Evolutionary conservation across 2,329 filamentous ascomycete species (phyloP), one percentile per base, ranked within the genome.

Genomic region (Paramyrothecium roridum): DNA sequence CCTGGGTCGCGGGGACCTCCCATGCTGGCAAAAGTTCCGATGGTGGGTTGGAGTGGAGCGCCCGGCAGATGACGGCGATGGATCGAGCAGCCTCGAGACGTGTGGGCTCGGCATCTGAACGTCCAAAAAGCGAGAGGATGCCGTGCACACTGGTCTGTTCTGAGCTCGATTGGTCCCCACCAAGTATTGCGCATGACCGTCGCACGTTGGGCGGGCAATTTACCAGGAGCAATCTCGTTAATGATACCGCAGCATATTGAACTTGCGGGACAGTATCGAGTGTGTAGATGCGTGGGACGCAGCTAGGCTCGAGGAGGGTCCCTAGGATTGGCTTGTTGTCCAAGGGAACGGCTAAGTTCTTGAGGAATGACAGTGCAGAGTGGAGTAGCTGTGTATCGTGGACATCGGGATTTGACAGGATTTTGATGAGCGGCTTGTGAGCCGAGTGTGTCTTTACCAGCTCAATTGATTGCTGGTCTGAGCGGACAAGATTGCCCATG

Each of bases 401-500:
- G 45, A 78, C 65, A 10, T 68, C 61, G 0, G 72, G 62, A 23
- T 79, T 67, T 10, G 73, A 65, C 20, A 87, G 69, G 17, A 83
- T 66, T 1, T 65, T 54, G 49, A 79, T 65, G 2, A 87, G 70
- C 0, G 78, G 75, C 8, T 75, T 63, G 55, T 77, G 74, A 3
- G 73, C 73, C 2, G 73, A 55, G 20, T 75, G 65, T 3, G 57
- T 66, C 11, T 73, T 66, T 1, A 87, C 78, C 37, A 87, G 77
- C 37, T 76, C 69, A 11, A 70, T 69, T 56, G 81, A 83, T 3
- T 76, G 69, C 46, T 75, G 76, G 61, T 88, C 84, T 2, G 80
- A 84, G 43, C 85, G 81, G 7, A 81, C 80, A 40, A 88, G 68
- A 63, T 88, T 88, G 37, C 85, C 85, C 2, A 88, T 72, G 17